Conservation (phyloP, 2,329 filamentous ascomycete genomes). For the Didymella arachidicola region DNA sequence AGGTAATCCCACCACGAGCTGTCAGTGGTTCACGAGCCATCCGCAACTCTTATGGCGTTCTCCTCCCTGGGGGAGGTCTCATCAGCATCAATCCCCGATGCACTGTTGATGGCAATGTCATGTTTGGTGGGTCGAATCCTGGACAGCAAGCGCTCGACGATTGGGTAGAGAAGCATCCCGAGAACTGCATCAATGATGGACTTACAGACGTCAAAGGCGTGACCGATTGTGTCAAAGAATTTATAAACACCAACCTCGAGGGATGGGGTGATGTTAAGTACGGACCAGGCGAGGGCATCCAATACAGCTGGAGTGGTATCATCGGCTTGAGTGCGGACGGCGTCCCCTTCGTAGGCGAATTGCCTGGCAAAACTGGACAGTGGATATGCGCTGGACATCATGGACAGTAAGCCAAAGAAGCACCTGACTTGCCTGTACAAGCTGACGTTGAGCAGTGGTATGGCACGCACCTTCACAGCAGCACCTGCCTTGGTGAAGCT, state of each 20-base stretch:
- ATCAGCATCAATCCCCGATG: conserved; percentile 48
- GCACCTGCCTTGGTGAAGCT: conserved; percentile 38
- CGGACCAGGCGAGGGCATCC: conserved; percentile 42
- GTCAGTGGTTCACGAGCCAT: conserved; percentile 31
- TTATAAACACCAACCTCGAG: conserved; percentile 37
- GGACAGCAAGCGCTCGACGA: conserved; percentile 42
- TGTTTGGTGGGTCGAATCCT: conserved; percentile 47
- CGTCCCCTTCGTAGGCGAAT: conserved; percentile 36
- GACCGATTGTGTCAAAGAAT: conserved; percentile 33
- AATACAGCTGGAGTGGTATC: conserved; percentile 44
- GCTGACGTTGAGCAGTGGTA: conserved; percentile 29
- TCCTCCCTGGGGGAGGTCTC: conserved; percentile 39
- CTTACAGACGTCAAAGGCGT: conserved; percentile 36
- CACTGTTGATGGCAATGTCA: conserved; percentile 39
- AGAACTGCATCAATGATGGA: conserved; percentile 42
- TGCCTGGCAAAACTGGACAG: conserved; percentile 35
- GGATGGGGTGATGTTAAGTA: conserved; percentile 35
- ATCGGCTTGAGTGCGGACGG: conserved; percentile 37
- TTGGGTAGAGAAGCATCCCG: conserved; percentile 41
- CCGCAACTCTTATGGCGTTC: conserved; percentile 45
- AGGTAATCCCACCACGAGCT: conserved; percentile 31
- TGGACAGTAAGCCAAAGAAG: conserved; percentile 32
- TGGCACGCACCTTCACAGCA: conserved; percentile 40
- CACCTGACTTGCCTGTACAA: background rate
- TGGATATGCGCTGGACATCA: conserved; percentile 42